Base-by-base conservation (phyloP, 371 early-diverging fungal species). In the Dichotomocladium elegans region DNA sequence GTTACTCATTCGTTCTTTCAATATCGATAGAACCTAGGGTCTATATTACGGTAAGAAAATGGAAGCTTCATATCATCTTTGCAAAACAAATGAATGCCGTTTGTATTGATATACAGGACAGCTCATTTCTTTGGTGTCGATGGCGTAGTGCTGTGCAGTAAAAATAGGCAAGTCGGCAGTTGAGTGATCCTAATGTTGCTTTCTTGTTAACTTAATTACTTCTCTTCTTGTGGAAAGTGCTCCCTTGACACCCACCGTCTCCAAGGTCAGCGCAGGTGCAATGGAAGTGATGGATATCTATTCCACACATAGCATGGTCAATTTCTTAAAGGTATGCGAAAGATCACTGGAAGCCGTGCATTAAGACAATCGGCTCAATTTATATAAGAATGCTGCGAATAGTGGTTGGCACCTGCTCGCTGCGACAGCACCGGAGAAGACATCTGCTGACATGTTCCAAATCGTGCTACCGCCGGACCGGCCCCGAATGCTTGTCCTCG, bases 231-330 rank as follows among this genome's bases (percentile, higher is more conserved):
- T n/a, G n/a, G n/a, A n/a, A n/a, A 78, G 80, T 50, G 74, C 81
- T 3, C 81, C 87, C 0, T 34, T 87, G 10, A 79, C 73, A 37
- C 68, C 80, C 4, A 58, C 72, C 25, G 85, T 82, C 3, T 80
- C 82, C 15, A 83, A 83, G 68, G 82, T 83, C 6, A 79, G 79
- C 43, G 72, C 87, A 1, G 87, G 87, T 27, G 84, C 85, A 4
- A 56, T 82, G 59, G 87, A 87, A 63, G 54, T 64, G 17, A 77
- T 81, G 77, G 70, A 72, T 41, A 64, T 83, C 9, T 80, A 68
- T 51, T 53, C 68, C 0, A 76, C 83, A 30, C 40, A 52, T 1
- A 80, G 72, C 28, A 66, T 86, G 0, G 62, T 68, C 6, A 70
- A 64, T 11, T 81, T 84, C 26, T 47, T 85, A 11, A 65, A 76